Conservation (phyloP, 306 rosid species). For the Glycine latifolia region DNA sequence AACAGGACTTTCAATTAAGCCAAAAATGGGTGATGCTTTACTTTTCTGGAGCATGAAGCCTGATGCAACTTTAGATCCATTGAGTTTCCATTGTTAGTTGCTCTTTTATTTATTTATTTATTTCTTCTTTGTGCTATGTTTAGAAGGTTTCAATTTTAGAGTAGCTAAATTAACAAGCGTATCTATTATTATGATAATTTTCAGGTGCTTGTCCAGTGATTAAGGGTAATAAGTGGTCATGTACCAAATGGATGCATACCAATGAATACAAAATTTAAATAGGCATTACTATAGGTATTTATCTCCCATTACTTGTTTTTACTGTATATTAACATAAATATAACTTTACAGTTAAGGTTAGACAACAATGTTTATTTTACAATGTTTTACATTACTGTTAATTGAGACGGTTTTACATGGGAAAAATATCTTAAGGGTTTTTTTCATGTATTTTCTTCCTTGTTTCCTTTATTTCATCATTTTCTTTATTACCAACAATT, state of each 20-base stretch:
- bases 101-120: not conserved
- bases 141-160: slow-evolving; percentile 28
- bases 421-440: no score
- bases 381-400: not conserved
- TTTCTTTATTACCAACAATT: no score
- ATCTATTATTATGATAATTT: slow-evolving; percentile 28
- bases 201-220: slow-evolving; percentile 97
- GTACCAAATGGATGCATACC: slow-evolving; percentile 90
- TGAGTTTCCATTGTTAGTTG: slow-evolving; percentile 86
- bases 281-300: slow-evolving; percentile 47
- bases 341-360: not conserved
- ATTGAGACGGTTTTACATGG: not conserved
- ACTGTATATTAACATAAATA: not conserved
- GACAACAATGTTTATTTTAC: slow-evolving; percentile 20
- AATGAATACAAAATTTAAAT: slow-evolving; percentile 59
- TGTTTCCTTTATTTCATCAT: no score
- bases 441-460: no score
- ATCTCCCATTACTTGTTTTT: not conserved
- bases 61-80: slow-evolving; percentile 79
- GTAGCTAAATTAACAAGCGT: slow-evolving; percentile 12
- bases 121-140: slow-evolving; percentile 2
- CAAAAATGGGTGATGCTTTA: slow-evolving; percentile 92
- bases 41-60: slow-evolving; percentile 99
- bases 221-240: slow-evolving; percentile 93
- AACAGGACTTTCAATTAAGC: slow-evolving; percentile 88